Conservation (phyloP, 192 early-diverging fungal species). For the Diversispora eburnea region DNA sequence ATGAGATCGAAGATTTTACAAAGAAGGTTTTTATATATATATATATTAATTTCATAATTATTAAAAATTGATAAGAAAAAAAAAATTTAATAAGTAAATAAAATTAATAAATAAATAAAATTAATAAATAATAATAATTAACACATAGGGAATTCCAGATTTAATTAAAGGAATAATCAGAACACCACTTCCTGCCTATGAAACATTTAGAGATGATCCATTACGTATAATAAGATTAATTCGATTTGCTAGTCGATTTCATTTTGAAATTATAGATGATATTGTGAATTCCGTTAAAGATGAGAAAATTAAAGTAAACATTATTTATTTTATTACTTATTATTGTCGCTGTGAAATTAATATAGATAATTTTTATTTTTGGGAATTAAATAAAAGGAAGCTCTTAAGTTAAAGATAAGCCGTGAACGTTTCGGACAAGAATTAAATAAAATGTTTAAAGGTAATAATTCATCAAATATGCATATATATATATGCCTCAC, state of each 20-base stretch:
- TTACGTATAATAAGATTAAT: constrained; percentile 90
- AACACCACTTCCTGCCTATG: constrained; percentile 83
- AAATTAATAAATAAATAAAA: no score
- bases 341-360: no score
- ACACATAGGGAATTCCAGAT: constrained; percentile 64
- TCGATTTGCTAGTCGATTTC: constrained; percentile 91
- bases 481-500: not conserved
- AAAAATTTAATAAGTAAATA: not conserved
- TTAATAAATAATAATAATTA: not conserved
- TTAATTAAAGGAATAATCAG: constrained; percentile 67
- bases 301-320: constrained; percentile 48
- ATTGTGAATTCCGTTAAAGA: constrained; percentile 59
- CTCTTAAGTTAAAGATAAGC: constrained; percentile 80
- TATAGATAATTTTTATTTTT: no score
- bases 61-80: not conserved
- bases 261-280: constrained; percentile 68
- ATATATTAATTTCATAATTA: constrained; percentile 10
- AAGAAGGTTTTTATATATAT: constrained; percentile 34
- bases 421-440: constrained; percentile 90
- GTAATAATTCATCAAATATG: constrained; percentile 18
- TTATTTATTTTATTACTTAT: not conserved
- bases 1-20: constrained; percentile 84
- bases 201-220: constrained; percentile 95
- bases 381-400: constrained; percentile 32
- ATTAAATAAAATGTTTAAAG: constrained; percentile 88